Base-by-base conservation (phyloP, 345 rosid genomes). In the Ceriops zippeliana region DNA sequence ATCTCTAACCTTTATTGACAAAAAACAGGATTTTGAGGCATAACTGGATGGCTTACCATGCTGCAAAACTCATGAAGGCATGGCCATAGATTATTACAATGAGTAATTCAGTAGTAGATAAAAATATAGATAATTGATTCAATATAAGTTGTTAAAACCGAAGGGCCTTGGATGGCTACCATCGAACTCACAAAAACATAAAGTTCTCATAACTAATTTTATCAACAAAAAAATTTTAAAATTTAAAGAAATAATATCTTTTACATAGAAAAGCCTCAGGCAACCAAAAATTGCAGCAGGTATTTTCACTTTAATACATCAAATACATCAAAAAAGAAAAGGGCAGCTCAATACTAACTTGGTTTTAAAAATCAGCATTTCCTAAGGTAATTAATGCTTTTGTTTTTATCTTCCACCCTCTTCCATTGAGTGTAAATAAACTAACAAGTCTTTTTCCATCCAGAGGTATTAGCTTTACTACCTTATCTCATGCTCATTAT, bases 21-120 rank as follows among this genome's bases (percentile, higher is more conserved):
- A 17, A 27, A 89, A 85, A 72, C 75, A 83, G 30, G 92, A 87
- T 78, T 79, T 87, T 73, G 92, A 85, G 59, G 80, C 81, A 80
- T 76, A 80, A 77, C 83, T 82, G 65, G 90, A 87, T 71, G 82
- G 80, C 77, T 79, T 86, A 72, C 75, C 73, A 79, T 64, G 51
- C 98, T 87, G 80, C 71, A 80, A 74, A 66, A 75, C 17, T 28
- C 61, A 67, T 11, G 65, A 10, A 69, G 11, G 32, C 49, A 42
- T 15, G 5, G 20, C n/a, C n/a, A 52, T n/a, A 19, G 11, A 35
- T 24, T 13, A 69, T 27, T 27, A 65, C 24, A 4, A 31, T 30
- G 38, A 8, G 59, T 54, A 27, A 57, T 27, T 22, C 7, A 60
- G 3, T 38, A 5, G 6, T 38, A 52, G 46, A 10, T 46, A 27